Conservation (phyloP, 2,329 filamentous ascomycete species). For the Nemania sp. region DNA sequence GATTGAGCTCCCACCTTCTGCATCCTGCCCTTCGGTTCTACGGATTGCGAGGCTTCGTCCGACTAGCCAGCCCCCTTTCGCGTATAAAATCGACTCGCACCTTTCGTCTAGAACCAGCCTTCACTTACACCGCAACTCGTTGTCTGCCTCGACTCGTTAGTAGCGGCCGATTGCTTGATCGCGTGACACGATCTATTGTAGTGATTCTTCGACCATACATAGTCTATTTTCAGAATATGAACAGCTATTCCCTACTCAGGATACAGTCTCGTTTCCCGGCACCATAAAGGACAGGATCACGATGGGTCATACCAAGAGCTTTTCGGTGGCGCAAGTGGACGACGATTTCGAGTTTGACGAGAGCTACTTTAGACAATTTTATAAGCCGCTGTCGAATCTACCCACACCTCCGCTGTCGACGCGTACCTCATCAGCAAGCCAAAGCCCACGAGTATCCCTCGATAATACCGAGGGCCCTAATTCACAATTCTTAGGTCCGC, state of each 20-base stretch:
- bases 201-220: constrained; percentile 21
- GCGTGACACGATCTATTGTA: constrained; percentile 30
- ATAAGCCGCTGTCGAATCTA: constrained; percentile 68
- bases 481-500: constrained; percentile 47
- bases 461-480: constrained; percentile 51
- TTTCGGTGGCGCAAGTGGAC: constrained; percentile 39
- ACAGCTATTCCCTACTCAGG: constrained; percentile 26
- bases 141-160: constrained; percentile 1
- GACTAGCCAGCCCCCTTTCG: background rate
- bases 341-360: constrained; percentile 55
- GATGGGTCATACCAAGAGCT: constrained; percentile 43
- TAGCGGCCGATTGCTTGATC: constrained; percentile 26
- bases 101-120: background rate
- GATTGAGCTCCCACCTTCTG: constrained; percentile 24
- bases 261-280: constrained; percentile 28
- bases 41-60: constrained; percentile 23
- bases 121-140: constrained; percentile 19
- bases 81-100: constrained; percentile 13
- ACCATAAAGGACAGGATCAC: constrained; percentile 31
- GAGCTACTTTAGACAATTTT: constrained; percentile 61
- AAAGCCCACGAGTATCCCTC: constrained; percentile 47
- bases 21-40: constrained; percentile 25
- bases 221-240: constrained; percentile 32
- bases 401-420: constrained; percentile 67
- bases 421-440: constrained; percentile 47